phyloP scores from a whole-genome alignment of 2,329 filamentous ascomycete species.

The Trichoderma asperellum region DNA sequence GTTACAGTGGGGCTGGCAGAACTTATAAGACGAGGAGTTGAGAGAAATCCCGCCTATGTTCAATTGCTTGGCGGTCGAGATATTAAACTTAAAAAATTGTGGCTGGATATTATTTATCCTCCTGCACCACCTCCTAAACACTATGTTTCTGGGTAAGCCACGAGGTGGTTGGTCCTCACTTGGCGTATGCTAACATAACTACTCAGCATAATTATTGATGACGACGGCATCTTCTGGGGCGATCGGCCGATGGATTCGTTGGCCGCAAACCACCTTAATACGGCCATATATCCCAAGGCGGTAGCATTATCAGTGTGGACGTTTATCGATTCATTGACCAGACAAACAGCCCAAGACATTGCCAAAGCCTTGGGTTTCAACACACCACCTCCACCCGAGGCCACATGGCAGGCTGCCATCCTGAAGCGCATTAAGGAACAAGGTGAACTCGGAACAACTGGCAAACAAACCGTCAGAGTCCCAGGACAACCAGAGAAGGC shows the following conservation, averaged over 20 bases:
- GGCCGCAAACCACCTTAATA: conserved; percentile 50
- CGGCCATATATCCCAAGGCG: conserved; percentile 59
- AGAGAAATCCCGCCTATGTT: conserved; percentile 48
- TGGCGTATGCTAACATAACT: conserved; percentile 32
- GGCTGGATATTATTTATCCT: conserved; percentile 67
- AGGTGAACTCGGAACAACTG: conserved; percentile 33
- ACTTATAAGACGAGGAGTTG: conserved; percentile 45
- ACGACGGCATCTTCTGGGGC: conserved; percentile 53
- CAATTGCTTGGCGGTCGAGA: conserved; percentile 50
- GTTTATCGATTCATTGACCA: conserved; percentile 53
- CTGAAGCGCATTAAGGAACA: conserved; percentile 39
- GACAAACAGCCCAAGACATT: conserved; percentile 50
- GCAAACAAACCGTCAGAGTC: conserved; percentile 34
- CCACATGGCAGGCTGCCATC: conserved; percentile 41
- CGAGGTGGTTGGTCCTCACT: background rate
- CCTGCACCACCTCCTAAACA: conserved; percentile 61
- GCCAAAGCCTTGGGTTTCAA: conserved; percentile 52
- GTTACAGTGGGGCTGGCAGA: conserved; percentile 40
- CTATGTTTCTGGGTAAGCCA: conserved; percentile 60
- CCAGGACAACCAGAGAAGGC: conserved; percentile 37
- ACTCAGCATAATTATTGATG: conserved; percentile 53
- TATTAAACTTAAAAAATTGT: conserved; percentile 55
- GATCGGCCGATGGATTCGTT: conserved; percentile 54
- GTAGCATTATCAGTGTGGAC: conserved; percentile 56
- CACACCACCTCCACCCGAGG: conserved; percentile 35